A percentile compares a stretch with the other conserved stretches of the same genome.
These are phyloP conservation scores for Saccharomycopsis microspora DNA, from an alignment of 805 yeast species.

Conservation along the genomic window DNA sequence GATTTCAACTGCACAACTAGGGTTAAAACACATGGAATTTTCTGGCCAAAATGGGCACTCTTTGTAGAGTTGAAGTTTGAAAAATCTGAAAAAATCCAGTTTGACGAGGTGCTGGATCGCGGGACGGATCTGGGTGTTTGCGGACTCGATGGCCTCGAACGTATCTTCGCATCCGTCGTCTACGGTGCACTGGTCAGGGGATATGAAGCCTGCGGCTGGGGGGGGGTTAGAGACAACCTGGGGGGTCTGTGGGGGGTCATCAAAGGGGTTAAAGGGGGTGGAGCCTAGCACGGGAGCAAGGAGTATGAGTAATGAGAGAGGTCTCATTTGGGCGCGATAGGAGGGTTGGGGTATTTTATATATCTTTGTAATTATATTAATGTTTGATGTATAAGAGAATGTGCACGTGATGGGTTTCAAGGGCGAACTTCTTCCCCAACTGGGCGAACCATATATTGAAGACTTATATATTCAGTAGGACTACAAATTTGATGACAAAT, in stretches of 20 bases:
- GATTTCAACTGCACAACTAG: slow-evolving; percentile 84
- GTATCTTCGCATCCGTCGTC: slow-evolving; percentile 15
- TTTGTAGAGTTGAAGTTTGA: slow-evolving; percentile 71
- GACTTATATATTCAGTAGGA: too few species aligned
- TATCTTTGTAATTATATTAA: too few species aligned
- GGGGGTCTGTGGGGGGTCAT: neutral
- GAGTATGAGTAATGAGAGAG: too few species aligned
- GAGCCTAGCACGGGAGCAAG: too few species aligned
- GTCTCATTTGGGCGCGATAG: too few species aligned
- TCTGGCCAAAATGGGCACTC: slow-evolving; percentile 78
- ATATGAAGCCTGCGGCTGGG: slow-evolving; percentile 10
- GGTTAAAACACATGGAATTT: slow-evolving; percentile 72
- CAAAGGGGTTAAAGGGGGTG: neutral
- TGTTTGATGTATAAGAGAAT: too few species aligned
- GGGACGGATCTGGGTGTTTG: slow-evolving; percentile 33
- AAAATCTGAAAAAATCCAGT: slow-evolving; percentile 79
- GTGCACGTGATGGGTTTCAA: too few species aligned
- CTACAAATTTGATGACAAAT: too few species aligned
- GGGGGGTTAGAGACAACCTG: neutral
- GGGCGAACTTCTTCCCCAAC: too few species aligned
- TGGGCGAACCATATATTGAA: too few species aligned
- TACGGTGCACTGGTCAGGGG: slow-evolving; percentile 12
- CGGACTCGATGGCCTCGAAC: slow-evolving; percentile 12
- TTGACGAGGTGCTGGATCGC: slow-evolving; percentile 45
- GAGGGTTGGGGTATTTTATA: too few species aligned